Base-by-base conservation (phyloP, 768 basidiomycete species). In the Pulveroboletus frians region DNA sequence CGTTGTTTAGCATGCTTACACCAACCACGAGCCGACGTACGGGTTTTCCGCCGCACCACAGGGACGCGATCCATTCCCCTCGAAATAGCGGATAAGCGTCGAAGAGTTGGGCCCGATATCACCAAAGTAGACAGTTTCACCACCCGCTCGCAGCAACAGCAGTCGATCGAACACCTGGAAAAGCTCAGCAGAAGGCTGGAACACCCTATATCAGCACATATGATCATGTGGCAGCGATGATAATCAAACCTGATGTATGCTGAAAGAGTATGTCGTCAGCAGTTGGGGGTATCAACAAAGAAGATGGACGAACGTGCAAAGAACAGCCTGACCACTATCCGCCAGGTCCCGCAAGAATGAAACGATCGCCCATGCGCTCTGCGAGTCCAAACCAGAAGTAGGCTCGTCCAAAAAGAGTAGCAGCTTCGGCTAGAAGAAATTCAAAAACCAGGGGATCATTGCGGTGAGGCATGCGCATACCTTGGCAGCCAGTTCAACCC, bases 321-420 rank as follows among this genome's bases (percentile, higher is more conserved):
- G 71, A 56, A 94, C 91, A 27, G 89, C 85, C 62, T 92, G 91
- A 1, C 92, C 92, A 6, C 23, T 26, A 26, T 26, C 23, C 6
- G 23, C 23, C 23, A 26, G 23, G 23, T 26, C 23, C 23, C 23
- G 23, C 4, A 26, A 26, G 23, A 26, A 26, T 26, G 23, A 26
- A 4, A 26, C 23, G 23, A 26, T 26, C 23, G 23, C 23, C 23
- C 23, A 26, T 3, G 90, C 89, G 46, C 83, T 86, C 65, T 91
- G 88, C 3, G 88, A 90, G 63, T 92, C 89, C 14, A 93, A 73
- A 29, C 91, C 90, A 20, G 88, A 84, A 0, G 92, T 94, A 0
- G 92, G 92, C 63, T 94, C 91, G 60, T 93, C 92, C 31, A 92
- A 69, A 73, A 94, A 93, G 14, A 94, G 75, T 0, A 95, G 73